These are phyloP conservation scores for Dothistroma septosporum DNA, from an alignment of 2,329 filamentous ascomycete genomes.

Conservation along the genomic window DNA sequence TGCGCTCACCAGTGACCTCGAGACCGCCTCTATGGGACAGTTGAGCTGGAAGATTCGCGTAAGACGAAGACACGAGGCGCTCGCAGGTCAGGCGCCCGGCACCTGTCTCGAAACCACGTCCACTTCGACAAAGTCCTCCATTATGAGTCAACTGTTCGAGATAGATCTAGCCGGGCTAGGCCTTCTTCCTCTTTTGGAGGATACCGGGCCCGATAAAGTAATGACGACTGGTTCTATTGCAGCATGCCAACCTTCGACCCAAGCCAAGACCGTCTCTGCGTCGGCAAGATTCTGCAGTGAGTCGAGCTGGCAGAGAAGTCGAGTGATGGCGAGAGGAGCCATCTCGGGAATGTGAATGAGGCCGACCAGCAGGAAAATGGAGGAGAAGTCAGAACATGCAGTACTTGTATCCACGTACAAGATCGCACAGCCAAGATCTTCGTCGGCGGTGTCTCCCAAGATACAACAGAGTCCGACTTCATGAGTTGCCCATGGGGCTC, in stretches of 20 bases:
- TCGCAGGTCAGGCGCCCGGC: not conserved
- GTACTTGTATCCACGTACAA: slow-evolving; percentile 89
- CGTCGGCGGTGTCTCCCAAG: slow-evolving; percentile 94
- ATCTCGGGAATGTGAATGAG: slow-evolving; percentile 51
- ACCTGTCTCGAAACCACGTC: not conserved
- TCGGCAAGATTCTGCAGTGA: slow-evolving; percentile 38
- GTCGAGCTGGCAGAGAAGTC: slow-evolving; percentile 34
- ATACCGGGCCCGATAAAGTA: too few relatives aligned
- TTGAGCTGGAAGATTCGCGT: too few relatives aligned
- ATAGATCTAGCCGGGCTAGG: too few relatives aligned
- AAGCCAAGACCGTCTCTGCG: too few relatives aligned
- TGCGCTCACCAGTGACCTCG: not conserved
- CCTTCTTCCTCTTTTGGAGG: too few relatives aligned
- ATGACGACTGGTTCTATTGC: too few relatives aligned
- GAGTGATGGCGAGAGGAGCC: slow-evolving; percentile 42
- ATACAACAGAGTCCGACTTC: slow-evolving; percentile 94
- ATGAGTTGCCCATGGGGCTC: slow-evolving; percentile 95
- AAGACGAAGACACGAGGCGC: not conserved
- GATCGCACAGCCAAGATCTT: slow-evolving; percentile 99
- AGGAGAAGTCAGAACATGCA: slow-evolving; percentile 88
- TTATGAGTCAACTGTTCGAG: too few relatives aligned
- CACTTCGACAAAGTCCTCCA: not conserved
- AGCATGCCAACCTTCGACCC: too few relatives aligned
- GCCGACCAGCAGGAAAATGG: slow-evolving; percentile 77
- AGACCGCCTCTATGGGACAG: not conserved